Evolutionary conservation across 1,284 basidiomycete species (phyloP).

Genomic region (Leccinum subrobustum): DNA sequence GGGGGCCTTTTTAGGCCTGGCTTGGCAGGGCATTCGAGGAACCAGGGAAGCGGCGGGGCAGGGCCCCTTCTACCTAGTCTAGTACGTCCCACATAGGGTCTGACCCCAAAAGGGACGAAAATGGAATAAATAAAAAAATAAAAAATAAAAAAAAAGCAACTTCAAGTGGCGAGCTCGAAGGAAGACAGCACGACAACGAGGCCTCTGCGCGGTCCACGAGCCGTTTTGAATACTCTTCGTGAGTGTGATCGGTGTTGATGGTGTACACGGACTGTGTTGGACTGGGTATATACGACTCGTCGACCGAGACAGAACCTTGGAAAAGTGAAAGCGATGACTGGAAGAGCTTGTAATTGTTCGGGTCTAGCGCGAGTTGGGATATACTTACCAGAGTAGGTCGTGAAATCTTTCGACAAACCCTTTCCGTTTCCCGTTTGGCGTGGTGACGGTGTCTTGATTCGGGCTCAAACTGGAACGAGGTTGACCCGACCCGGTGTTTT

Average conservation of each 20-base stretch:
- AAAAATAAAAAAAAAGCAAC: too few species aligned
- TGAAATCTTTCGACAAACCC: conserved; percentile 61
- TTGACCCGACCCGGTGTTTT: conserved; percentile 33
- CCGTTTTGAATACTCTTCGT: conserved; percentile 41
- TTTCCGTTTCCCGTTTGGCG: conserved; percentile 39
- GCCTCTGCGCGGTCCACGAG: conserved; percentile 49
- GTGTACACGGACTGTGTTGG: conserved; percentile 52
- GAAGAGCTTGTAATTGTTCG: conserved; percentile 62
- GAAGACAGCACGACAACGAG: conserved; percentile 58
- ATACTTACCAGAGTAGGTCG: conserved; percentile 59
- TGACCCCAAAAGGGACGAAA: too few species aligned
- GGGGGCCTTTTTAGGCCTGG: too few species aligned
- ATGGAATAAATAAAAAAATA: too few species aligned
- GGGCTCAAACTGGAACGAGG: conserved; percentile 64
- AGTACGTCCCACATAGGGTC: too few species aligned
- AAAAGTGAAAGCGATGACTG: conserved; percentile 40
- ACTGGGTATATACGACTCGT: conserved; percentile 49
- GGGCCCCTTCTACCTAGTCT: too few species aligned
- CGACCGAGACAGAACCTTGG: conserved; percentile 23
- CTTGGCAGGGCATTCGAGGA: too few species aligned
- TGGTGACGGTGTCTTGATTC: conserved; percentile 37
- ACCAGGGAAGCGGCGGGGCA: too few species aligned
- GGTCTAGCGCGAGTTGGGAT: conserved; percentile 56
- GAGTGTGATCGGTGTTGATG: conserved; percentile 36
- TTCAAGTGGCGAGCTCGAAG: conserved; percentile 46